Evolutionary conservation across 2,329 filamentous ascomycete genomes (phyloP).

Genomic region (Hymenoscyphus scutula): DNA sequence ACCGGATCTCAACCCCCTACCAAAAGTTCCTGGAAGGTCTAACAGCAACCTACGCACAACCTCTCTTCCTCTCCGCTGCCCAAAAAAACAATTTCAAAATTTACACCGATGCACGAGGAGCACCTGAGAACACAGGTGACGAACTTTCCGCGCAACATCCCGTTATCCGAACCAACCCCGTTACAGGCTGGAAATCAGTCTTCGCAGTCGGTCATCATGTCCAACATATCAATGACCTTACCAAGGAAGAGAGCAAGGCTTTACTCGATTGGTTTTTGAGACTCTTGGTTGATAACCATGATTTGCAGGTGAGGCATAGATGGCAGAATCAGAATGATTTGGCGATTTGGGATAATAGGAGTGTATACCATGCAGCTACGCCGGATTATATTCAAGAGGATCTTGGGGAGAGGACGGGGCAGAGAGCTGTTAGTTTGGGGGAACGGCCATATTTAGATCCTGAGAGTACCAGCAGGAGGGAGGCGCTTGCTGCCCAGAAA

Average conservation of each 20-base stretch:
- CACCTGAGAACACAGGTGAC: constrained; percentile 50
- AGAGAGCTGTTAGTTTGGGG: constrained; percentile 49
- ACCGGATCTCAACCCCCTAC: constrained; percentile 55
- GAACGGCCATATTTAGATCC: constrained; percentile 52
- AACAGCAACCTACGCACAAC: constrained; percentile 54
- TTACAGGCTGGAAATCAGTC: constrained; percentile 56
- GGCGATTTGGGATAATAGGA: constrained; percentile 58
- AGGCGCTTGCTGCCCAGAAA: constrained; percentile 30
- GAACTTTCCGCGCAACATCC: constrained; percentile 51
- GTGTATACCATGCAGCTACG: constrained; percentile 53
- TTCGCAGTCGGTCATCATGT: constrained; percentile 53
- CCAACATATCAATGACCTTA: constrained; percentile 50
- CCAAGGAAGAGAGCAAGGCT: constrained; percentile 6
- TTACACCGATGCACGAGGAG: constrained; percentile 45
- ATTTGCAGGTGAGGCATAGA: constrained; percentile 47
- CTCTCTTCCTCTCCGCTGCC: constrained; percentile 49
- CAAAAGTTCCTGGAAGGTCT: constrained; percentile 57
- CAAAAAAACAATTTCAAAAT: constrained; percentile 44
- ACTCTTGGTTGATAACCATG: constrained; percentile 53
- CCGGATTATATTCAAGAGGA: constrained; percentile 47
- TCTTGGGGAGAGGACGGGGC: constrained; percentile 45
- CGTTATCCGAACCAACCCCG: constrained; percentile 55
- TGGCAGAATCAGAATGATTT: constrained; percentile 40
- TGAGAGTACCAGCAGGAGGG: constrained; percentile 43
- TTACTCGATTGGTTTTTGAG: constrained; percentile 50